Percentiles rank a stretch among this genome's conserved stretches.
These are phyloP conservation scores for Suhomyces bokatorum DNA, from an alignment of 1,139 yeast species.

Conservation along the genomic window DNA sequence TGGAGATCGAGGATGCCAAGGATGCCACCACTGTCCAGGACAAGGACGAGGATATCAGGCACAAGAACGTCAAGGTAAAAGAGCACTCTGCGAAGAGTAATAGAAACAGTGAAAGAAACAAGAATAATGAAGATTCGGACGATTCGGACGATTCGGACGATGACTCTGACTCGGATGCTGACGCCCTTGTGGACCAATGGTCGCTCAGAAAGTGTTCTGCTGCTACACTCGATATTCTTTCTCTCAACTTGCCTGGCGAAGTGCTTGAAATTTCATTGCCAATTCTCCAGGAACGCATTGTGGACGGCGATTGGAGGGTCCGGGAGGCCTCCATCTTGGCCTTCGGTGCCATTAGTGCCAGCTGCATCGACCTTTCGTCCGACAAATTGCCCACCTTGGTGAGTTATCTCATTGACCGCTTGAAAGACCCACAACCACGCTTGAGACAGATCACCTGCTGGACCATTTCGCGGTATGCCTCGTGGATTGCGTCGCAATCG, in stretches of 20 bases:
- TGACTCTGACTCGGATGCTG: slow-evolving; percentile 48
- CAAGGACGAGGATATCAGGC: slow-evolving; percentile 83
- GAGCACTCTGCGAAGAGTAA: slow-evolving; percentile 48
- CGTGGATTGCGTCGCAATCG: slow-evolving; percentile 76
- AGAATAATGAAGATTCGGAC: slow-evolving; percentile 53
- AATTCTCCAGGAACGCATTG: slow-evolving; percentile 66
- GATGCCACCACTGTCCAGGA: slow-evolving; percentile 72
- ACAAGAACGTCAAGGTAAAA: slow-evolving; percentile 68
- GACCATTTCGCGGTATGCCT: slow-evolving; percentile 84
- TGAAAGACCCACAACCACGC: slow-evolving; percentile 75
- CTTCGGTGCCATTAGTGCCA: slow-evolving; percentile 91
- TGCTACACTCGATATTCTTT: slow-evolving; percentile 82
- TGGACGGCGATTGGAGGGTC: slow-evolving; percentile 76
- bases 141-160: neutral
- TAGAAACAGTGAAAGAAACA: slow-evolving; percentile 34
- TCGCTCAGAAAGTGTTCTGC: slow-evolving; percentile 91
- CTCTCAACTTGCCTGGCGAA: slow-evolving; percentile 65
- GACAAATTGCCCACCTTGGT: slow-evolving; percentile 77
- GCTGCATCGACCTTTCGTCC: slow-evolving; percentile 72
- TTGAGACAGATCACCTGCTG: slow-evolving; percentile 94
- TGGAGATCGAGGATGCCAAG: slow-evolving; percentile 70
- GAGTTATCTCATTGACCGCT: slow-evolving; percentile 80
- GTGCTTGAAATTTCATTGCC: slow-evolving; percentile 75
- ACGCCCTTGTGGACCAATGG: slow-evolving; percentile 73
- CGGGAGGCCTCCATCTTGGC: slow-evolving; percentile 94